Base-by-base conservation (phyloP, 2,329 filamentous ascomycete species). In the Nectriaceae sp. region DNA sequence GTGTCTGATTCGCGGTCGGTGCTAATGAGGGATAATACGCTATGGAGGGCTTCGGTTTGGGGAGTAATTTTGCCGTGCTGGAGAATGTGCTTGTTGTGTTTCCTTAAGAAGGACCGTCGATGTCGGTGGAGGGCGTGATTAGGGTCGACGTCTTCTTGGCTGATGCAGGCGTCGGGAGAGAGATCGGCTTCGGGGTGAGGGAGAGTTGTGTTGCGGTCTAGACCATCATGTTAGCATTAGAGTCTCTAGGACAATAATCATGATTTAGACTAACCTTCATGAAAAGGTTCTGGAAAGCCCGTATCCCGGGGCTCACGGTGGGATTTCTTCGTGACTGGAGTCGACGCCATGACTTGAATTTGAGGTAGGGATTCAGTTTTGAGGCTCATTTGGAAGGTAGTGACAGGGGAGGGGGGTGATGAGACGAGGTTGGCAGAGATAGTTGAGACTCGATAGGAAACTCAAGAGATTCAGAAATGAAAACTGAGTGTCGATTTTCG, bases 101-200 rank as follows among this genome's bases (percentile, higher is more conserved):
- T 77, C 54, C 66, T 61, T 36, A 80, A 61, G 55, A 81, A 74
- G 3, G 74, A 74, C 21, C 71, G 73, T 38, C 72, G 72, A 35
- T 75, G 71, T 38, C 76, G 71, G 29, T 69, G 64, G 36, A 76
- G 59, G 24, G 71, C 69, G 41, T 68, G 70, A 20, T 67, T 65
- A 1, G 75, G 66, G 44, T 75, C 70, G 38, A 82, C 66, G 53
- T 84, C 80, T 44, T 78, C 75, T 45, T 78, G 74, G 33, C 75
- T 75, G 49, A 87, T 80, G 58, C 70, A 76, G 38, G 82, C 83
- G 52, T 80, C 74, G 41, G 76, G 75, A 13, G 75, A 78, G 5
- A 80, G 72, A 56, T 84, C 75, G 49, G 83, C 83, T 16, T 84
- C 81, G 19, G 83, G 83, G 51, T 86, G 82, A 18, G 79, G 80